A percentile compares a stretch with the other conserved stretches of the same genome.
phyloP scores from a whole-genome alignment of 2,329 filamentous ascomycete genomes.

The Colletotrichum plurivorum region DNA sequence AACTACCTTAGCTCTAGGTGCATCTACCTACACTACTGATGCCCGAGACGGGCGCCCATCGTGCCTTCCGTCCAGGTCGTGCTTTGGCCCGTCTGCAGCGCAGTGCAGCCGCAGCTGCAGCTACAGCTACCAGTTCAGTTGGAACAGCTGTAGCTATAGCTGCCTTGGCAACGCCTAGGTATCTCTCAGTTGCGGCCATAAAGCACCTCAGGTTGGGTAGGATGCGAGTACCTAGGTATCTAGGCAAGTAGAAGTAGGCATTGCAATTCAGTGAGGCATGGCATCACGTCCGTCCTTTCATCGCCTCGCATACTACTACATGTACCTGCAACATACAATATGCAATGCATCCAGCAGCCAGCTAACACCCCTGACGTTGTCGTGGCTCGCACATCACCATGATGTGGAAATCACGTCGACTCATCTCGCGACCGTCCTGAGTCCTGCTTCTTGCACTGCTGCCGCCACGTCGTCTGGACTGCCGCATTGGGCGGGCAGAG shows the following conservation, averaged over 20 bases:
- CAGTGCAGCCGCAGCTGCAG: background rate
- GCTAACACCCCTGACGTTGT: conserved; percentile 4
- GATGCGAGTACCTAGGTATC: background rate
- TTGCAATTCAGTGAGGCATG: too few relatives aligned
- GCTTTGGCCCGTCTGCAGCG: background rate
- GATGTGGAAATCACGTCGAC: conserved; percentile 31
- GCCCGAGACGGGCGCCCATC: conserved; percentile 32
- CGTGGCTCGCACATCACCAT: conserved; percentile 29
- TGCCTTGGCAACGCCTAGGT: background rate
- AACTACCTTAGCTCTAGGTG: too few relatives aligned
- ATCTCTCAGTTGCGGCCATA: too few relatives aligned
- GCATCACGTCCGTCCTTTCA: too few relatives aligned
- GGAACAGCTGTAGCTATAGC: background rate
- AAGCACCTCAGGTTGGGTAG: too few relatives aligned
- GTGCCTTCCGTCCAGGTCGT: background rate
- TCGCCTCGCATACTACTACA: too few relatives aligned
- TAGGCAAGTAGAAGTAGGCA: background rate
- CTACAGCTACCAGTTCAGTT: background rate
- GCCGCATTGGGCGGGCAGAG: conserved; percentile 4
- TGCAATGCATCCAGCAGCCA: background rate
- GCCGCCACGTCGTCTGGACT: conserved; percentile 13
- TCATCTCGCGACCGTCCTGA: background rate
- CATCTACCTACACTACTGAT: background rate
- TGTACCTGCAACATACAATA: background rate
- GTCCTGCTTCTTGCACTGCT: background rate